Evolutionary conservation across 2,329 filamentous ascomycete species (phyloP), one percentile per base, ranked within the genome.

Genomic region (Metarhizium brunneum): DNA sequence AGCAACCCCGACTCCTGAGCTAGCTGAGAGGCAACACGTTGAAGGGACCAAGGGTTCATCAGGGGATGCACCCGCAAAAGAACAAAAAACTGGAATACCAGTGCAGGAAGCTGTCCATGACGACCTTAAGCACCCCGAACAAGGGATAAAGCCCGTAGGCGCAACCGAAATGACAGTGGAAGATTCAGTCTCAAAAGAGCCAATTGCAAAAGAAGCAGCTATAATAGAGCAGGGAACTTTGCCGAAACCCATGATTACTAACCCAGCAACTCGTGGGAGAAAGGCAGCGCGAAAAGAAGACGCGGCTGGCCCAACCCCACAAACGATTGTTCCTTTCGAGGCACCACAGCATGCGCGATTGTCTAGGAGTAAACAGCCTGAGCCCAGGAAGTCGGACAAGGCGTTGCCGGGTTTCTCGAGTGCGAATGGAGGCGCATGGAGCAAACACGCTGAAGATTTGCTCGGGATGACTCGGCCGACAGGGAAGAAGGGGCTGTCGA

Each of bases 401-500:
- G 60, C 57, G n/a, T 64, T 76, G 56, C 71, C 74, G 10, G 73
- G 72, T 2, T 79, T 80, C 56, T 69, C 69, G 2, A 77, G 72
- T 62, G 76, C 74, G 3, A 81, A 79, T 60, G 72, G 80, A 16
- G 85, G 85, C 2, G 81, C 86, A 0, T 89, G 86, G 86, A 88
- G 84, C 61, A 78, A 76, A 29, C 85, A 88, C 64, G 85, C 86
- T 0, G 76, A 81, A 60, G 86, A 89, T 65, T 64, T 89, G 50
- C 79, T 89, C 59, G 83, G 81, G 42, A 79, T 73, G 63, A 82
- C 77, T 63, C 75, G 81, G 50, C 85, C 84, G 40, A 72, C 50
- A 66, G 60, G 56, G 53, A 58, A 55, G 40, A 50, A 35, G 49
- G 18, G 57, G 56, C 36, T 50, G 55, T 36, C 52, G 53, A 25